These are phyloP conservation scores for Zanthoxylum bungeanum DNA, from an alignment of 345 rosid species.

Conservation along the genomic window DNA sequence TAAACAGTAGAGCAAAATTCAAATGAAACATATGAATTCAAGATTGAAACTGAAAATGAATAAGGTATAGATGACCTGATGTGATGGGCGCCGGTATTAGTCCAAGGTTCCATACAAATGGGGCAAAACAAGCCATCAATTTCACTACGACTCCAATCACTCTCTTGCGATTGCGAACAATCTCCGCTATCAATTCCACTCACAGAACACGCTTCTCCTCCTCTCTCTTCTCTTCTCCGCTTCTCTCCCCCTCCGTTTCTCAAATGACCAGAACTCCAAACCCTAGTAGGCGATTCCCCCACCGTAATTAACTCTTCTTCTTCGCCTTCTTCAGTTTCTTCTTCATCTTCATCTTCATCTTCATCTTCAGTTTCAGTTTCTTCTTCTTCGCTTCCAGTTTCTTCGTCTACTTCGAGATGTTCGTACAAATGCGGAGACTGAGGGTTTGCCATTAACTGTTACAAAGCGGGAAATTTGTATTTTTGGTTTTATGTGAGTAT, in stretches of 20 bases:
- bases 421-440: background rate
- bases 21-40: background rate
- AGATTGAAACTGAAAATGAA: background rate
- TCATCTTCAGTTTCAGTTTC: slow-evolving; percentile 19
- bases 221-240: slow-evolving; percentile 28
- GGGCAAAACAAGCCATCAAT: slow-evolving; percentile 69
- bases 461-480: background rate
- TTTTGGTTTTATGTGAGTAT: background rate
- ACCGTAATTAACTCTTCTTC: slow-evolving; percentile 27
- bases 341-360: background rate
- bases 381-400: slow-evolving; percentile 7
- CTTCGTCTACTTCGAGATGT: background rate
- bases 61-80: slow-evolving; percentile 54
- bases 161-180: slow-evolving; percentile 47
- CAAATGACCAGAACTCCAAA: slow-evolving; percentile 10
- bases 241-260: slow-evolving; percentile 29
- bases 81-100: slow-evolving; percentile 61
- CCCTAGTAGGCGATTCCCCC: slow-evolving; percentile 27
- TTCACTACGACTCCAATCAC: slow-evolving; percentile 44
- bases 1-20: background rate
- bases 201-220: slow-evolving; percentile 24
- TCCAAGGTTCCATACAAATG: slow-evolving; percentile 84
- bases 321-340: slow-evolving; percentile 17
- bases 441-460: background rate
- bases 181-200: slow-evolving; percentile 23